Evolutionary conservation across 2,329 filamentous ascomycete genomes (phyloP).

Genomic region (Hirsutella thompsonii): DNA sequence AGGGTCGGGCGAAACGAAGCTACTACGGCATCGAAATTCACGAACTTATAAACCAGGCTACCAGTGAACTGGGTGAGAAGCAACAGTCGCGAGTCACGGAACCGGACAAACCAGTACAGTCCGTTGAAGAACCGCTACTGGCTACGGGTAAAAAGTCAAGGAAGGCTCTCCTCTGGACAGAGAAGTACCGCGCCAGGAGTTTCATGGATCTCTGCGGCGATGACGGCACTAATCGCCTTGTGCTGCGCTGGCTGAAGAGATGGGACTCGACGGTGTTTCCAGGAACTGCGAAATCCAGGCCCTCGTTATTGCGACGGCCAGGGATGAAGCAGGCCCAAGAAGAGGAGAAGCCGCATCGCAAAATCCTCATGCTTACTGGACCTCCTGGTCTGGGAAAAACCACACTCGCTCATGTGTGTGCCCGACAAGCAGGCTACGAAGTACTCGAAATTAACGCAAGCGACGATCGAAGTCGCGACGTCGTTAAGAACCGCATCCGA

Average conservation of each 20-base stretch:
- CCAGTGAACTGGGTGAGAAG: conserved; percentile 39
- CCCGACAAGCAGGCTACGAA: conserved; percentile 88
- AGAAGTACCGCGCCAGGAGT: conserved; percentile 86
- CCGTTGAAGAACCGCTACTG: conserved; percentile 23
- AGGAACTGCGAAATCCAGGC: conserved; percentile 49
- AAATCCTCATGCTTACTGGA: conserved; percentile 81
- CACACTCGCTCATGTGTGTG: conserved; percentile 90
- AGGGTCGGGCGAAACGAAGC: conserved; percentile 56
- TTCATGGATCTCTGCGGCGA: conserved; percentile 93
- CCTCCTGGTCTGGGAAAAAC: conserved; percentile 93
- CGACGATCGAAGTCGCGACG: conserved; percentile 79
- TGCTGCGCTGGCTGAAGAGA: conserved; percentile 83
- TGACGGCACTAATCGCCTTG: conserved; percentile 80
- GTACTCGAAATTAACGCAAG: conserved; percentile 96
- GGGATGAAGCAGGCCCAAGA: conserved; percentile 31
- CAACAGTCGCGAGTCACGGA: conserved; percentile 10
- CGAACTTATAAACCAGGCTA: conserved; percentile 59
- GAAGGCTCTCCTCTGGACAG: conserved; percentile 70
- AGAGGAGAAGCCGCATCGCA: conserved; percentile 68
- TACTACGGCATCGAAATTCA: conserved; percentile 95
- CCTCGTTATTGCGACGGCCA: conserved; percentile 25
- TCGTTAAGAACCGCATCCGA: conserved; percentile 82
- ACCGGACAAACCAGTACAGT: conserved; percentile 23
- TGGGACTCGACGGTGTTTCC: conserved; percentile 95
- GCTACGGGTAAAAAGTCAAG: conserved; percentile 24